Evolutionary conservation across 1,139 yeast genomes (phyloP).

Genomic region (Kazachstania sp.): DNA sequence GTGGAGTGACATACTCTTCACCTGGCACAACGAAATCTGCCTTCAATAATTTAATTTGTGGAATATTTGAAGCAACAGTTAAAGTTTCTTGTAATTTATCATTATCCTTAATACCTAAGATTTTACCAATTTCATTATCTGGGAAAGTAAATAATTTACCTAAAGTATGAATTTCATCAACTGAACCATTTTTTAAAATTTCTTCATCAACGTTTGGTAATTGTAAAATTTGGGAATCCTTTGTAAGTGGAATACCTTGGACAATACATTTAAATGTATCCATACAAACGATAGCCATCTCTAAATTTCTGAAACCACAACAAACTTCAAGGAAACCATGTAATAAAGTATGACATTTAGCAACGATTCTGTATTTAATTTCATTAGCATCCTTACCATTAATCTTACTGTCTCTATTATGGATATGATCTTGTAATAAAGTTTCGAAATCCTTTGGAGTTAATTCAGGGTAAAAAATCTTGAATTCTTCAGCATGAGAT

Average conservation of each 20-base stretch:
- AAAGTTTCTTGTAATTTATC: conserved; percentile 42
- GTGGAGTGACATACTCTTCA: conserved; percentile 65
- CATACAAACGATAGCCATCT: conserved; percentile 50
- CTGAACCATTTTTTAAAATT: conserved; percentile 24
- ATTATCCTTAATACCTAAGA: conserved; percentile 49
- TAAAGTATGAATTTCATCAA: conserved; percentile 46
- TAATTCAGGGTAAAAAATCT: conserved; percentile 38
- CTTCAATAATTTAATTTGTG: conserved; percentile 58
- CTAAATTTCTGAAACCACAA: conserved; percentile 65
- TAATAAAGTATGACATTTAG: conserved; percentile 58
- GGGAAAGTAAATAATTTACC: conserved; percentile 59
- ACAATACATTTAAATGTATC: conserved; percentile 65
- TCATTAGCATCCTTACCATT: conserved; percentile 33
- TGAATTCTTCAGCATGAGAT: conserved; percentile 56
- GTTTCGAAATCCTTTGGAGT: conserved; percentile 41
- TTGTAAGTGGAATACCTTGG: conserved; percentile 63
- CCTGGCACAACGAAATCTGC: conserved; percentile 86
- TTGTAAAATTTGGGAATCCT: conserved; percentile 64
- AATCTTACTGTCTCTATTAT: conserved; percentile 37
- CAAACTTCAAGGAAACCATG: conserved; percentile 76
- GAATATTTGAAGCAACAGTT: conserved; percentile 56
- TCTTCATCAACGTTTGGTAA: conserved; percentile 60
- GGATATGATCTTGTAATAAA: conserved; percentile 49
- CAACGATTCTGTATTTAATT: conserved; percentile 46
- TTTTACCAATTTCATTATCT: conserved; percentile 46